Evolutionary conservation across 2,329 filamentous ascomycete genomes (phyloP), one percentile per base, ranked within the genome.

Genomic region (Cyclaneusma minus): DNA sequence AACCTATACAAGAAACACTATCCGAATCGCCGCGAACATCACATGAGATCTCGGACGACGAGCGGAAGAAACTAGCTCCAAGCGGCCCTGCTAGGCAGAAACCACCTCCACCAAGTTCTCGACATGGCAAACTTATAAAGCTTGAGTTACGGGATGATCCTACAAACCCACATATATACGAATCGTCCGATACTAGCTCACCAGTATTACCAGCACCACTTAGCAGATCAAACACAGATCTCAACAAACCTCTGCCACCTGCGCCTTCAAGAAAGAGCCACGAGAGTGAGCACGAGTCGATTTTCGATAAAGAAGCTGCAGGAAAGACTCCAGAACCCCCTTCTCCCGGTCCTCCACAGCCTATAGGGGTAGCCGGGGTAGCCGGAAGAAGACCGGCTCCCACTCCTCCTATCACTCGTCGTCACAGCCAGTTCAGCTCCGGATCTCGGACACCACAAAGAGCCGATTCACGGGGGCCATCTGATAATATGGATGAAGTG

Each of bases 91-190:
- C 45, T 36, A 78, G 75, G 44, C 72, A 68, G 49, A 68, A 68
- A 35, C 76, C 77, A 9, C 79, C 80, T 4, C 76, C 77, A 5
- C 79, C 79, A 7, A 82, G 66, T 43, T 83, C 77, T 27, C 69
- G 79, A 29, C 79, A 85, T 51, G 82, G 82, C 4, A 85, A 77
- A 49, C 61, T 74, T 11, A 77, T 87, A 36, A 69, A 62, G 36
- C 48, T 56, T 22, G 53, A 62, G 40, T 37, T 55, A 32, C 53
- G 51, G 27, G 45, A 41, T 27, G 37, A 58, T 31, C 38, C 55
- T 38, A 22, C 30, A 16, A 13, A 25, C 18, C 27, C 12, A 13
- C 36, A 35, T 16, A 45, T 27, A 32, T 38, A 37, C 25, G 38
- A 30, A 24, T 40, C 31, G 19, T 35, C 40, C 4, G 36, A 39